A percentile compares a stretch with the other conserved stretches of the same genome.
Evolutionary conservation across 257 asterid genomes (phyloP).

Genomic region (Osmanthus fragrans): DNA sequence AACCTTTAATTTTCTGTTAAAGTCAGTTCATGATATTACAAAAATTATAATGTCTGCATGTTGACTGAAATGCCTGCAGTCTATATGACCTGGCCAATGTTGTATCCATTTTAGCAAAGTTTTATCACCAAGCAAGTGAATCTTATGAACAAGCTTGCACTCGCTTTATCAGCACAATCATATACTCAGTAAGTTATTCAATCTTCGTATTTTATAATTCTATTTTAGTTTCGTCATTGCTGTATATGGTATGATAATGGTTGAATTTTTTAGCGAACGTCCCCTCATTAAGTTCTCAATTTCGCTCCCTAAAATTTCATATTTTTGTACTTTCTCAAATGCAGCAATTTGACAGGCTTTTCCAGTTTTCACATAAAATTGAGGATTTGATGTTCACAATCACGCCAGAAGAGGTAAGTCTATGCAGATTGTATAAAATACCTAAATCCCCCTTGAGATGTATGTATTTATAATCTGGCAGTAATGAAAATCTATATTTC

Average conservation of each 20-base stretch:
- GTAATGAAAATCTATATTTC: too few relatives aligned
- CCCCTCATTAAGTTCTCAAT: neutral
- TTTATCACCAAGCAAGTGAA: conserved; percentile 99
- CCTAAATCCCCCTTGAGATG: conserved; percentile 7
- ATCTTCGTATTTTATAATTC: conserved; percentile 12
- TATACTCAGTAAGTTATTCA: conserved; percentile 66
- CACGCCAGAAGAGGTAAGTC: conserved; percentile 87
- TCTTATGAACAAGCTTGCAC: conserved; percentile 89
- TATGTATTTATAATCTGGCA: neutral
- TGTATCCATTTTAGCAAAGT: conserved; percentile 90
- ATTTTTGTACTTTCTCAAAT: conserved; percentile 16
- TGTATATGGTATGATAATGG: neutral
- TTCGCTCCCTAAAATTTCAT: conserved; percentile 10
- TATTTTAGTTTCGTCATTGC: conserved; percentile 10
- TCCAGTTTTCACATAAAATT: conserved; percentile 87
- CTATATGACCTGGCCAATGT: conserved; percentile 95
- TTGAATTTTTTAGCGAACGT: conserved; percentile 11
- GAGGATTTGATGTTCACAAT: conserved; percentile 77
- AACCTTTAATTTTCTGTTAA: neutral
- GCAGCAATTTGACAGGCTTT: conserved; percentile 96
- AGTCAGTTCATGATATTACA: neutral
- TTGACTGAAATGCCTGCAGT: conserved; percentile 55
- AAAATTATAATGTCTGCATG: conserved; percentile 8
- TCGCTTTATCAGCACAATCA: conserved; percentile 79
- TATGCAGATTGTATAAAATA: conserved; percentile 8